Base-by-base conservation (phyloP, 352 stramenopile species). In the Hyaloperonospora brassicae region DNA sequence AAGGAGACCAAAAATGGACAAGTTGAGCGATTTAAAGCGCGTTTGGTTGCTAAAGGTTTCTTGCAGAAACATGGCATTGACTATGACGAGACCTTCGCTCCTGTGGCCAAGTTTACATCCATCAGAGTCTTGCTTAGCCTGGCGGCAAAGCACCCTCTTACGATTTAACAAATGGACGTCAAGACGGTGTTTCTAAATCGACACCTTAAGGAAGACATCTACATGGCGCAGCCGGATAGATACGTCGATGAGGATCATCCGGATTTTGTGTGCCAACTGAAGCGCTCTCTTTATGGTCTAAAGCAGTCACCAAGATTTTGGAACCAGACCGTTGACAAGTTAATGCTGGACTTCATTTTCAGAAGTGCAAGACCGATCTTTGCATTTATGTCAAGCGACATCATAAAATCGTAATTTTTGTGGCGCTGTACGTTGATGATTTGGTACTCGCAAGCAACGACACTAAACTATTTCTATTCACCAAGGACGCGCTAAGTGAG, bases 1-100 rank as follows among this genome's bases (percentile, higher is more conserved):
- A 39, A 39, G 12, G 7, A 39, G 12, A 39, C 7, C 34, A 7
- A 39, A 12, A 12, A 7, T 7, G 34, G 34, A 39, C 34, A 39
- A 12, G 12, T 39, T 39, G 7, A 39, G 12, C 34, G 34, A 39
- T 39, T 39, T 12, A 12, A 39, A 12, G 34, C 34, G 12, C 7
- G 34, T 12, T 12, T 39, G 7, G 34, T 12, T 12, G 34, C 34
- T 12, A 39, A 39, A 12, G 34, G 34, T 39, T 39, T 39, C 34
- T 39, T 12, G 12, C 34, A 39, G 12, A 39, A 39, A 12, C 12
- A 39, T 12, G 34, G 12, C 7, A 39, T 39, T 12, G 12, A 39
- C 34, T 39, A 39, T 39, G 34, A 39, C n/a, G n/a, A 39, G 34
- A 39, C 34, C 34, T 39, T 39, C n/a, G n/a, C n/a, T n/a, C n/a